Percentiles rank a stretch among this genome's conserved stretches.
Evolutionary conservation across 2,329 filamentous ascomycete genomes (phyloP).

Genomic region (Fusarium nisikadoi): DNA sequence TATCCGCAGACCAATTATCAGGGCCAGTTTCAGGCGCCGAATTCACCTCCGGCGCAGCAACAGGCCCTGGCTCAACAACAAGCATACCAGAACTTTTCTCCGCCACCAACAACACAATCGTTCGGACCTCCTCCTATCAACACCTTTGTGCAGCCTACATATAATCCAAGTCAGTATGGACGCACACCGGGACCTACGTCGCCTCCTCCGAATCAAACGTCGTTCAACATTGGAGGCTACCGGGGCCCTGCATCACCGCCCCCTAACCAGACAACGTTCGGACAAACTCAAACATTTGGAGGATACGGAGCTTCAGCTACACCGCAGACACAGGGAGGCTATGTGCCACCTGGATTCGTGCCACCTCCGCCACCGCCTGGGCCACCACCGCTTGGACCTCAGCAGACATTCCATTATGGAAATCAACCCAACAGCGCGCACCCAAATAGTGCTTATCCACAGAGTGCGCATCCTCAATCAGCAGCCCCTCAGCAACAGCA

Average conservation of each 20-base stretch:
- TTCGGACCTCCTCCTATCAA: slow-evolving; percentile 53
- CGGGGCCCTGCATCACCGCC: slow-evolving; percentile 63
- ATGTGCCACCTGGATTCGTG: slow-evolving; percentile 67
- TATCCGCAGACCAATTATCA: slow-evolving; percentile 66
- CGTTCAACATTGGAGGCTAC: slow-evolving; percentile 55
- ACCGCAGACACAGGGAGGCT: slow-evolving; percentile 55
- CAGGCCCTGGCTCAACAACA: slow-evolving; percentile 53
- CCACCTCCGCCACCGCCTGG: slow-evolving; percentile 72
- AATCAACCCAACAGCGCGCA: slow-evolving; percentile 43
- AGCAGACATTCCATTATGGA: slow-evolving; percentile 69
- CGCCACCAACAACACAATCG: slow-evolving; percentile 36
- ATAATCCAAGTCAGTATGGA: slow-evolving; percentile 70
- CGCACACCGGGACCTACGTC: slow-evolving; percentile 67
- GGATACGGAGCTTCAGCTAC: slow-evolving; percentile 54
- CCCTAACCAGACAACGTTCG: slow-evolving; percentile 65
- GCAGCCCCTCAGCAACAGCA: slow-evolving; percentile 55
- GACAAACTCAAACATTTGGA: slow-evolving; percentile 53
- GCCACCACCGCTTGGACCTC: slow-evolving; percentile 69
- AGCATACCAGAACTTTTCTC: slow-evolving; percentile 55
- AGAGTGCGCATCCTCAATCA: slow-evolving; percentile 47
- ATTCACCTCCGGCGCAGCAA: slow-evolving; percentile 59
- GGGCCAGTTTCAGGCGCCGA: slow-evolving; percentile 68
- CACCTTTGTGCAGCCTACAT: slow-evolving; percentile 62
- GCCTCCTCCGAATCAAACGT: slow-evolving; percentile 71
- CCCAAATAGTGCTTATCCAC: slow-evolving; percentile 46